Base-by-base conservation (phyloP, 805 yeast species). In the Ogataea trehalophila region DNA sequence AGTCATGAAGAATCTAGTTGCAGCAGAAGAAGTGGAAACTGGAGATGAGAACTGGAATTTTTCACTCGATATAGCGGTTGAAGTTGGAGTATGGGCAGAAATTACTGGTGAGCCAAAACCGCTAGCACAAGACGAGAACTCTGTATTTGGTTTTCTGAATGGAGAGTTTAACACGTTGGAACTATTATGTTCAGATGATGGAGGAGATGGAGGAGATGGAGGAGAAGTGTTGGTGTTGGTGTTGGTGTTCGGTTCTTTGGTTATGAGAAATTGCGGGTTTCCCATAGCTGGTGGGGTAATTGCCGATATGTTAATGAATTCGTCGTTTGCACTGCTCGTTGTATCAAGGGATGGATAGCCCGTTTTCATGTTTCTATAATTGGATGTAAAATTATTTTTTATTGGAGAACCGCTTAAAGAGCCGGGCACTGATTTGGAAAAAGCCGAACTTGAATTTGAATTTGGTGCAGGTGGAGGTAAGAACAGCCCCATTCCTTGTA, bases 1-100 rank as follows among this genome's bases (percentile, higher is more conserved):
- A 6, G 70, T 64, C 52, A 66, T 55, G 42, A 61, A 66, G 37
- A 61, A 60, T 42, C 54, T 54, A 2, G 63, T 53, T 11, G 41
- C 36, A 4, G 35, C 26, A 13, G 53, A 42, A 23, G 46, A 17
- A 6, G 60, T 52, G 2, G 58, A 35, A 17, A 37, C 26, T 18
- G 34, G 33, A 23, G 48, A 40, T 31, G 42, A 40, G 20, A 26
- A 26, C 11, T 26, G 31, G 31, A 41, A 42, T 14, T 23, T 23
- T 11, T 37, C 39, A 5, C n/a, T 17, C 13, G 39, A 37, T 14
- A 37, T 7, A 13, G 39, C 22, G 1, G 49, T 20, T 16, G 45
- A 33, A 5, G 49, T 20, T 16, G 45, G 36, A 33, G 43, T 26
- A 3, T 26, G 9, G 31, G 9, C 37, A 36, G 42, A 31, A 29